A percentile compares a stretch with the other conserved stretches of the same genome.
Evolutionary conservation across 2,329 filamentous ascomycete genomes (phyloP).

Genomic region (Neonectria hederae): DNA sequence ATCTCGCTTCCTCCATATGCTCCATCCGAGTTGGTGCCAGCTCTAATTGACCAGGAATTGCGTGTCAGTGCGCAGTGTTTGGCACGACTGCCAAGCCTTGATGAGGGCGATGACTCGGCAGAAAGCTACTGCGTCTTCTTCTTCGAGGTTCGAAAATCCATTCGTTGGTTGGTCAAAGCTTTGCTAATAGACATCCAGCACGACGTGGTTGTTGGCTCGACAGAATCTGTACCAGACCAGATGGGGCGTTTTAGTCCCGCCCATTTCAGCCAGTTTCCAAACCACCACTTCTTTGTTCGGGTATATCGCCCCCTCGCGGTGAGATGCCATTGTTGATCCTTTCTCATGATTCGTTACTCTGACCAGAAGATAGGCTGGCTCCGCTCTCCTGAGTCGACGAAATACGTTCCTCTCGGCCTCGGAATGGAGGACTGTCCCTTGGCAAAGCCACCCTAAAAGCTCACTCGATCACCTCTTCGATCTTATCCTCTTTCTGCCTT

Average conservation of each 20-base stretch:
- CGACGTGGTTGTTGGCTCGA: slow-evolving; percentile 53
- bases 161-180: not conserved
- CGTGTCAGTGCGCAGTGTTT: slow-evolving; percentile 56
- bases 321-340: slow-evolving; percentile 43
- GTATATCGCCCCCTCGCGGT: slow-evolving; percentile 64
- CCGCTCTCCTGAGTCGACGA: slow-evolving; percentile 60
- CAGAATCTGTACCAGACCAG: slow-evolving; percentile 50
- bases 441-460: slow-evolving; percentile 61
- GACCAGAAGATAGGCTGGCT: slow-evolving; percentile 50
- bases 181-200: slow-evolving; percentile 49
- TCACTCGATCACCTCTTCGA: slow-evolving; percentile 63
- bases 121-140: slow-evolving; percentile 61
- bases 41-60: slow-evolving; percentile 49
- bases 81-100: slow-evolving; percentile 49
- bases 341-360: slow-evolving; percentile 18
- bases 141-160: slow-evolving; percentile 57
- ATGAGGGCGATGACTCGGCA: slow-evolving; percentile 42
- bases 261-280: slow-evolving; percentile 60
- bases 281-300: slow-evolving; percentile 66
- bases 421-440: slow-evolving; percentile 63
- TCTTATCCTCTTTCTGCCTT: slow-evolving; percentile 57
- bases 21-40: slow-evolving; percentile 50
- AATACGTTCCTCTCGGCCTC: slow-evolving; percentile 60
- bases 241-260: slow-evolving; percentile 54
- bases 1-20: slow-evolving; percentile 53